Base-by-base conservation (phyloP, 2,329 filamentous ascomycete genomes). In the Diplodia corticola region DNA sequence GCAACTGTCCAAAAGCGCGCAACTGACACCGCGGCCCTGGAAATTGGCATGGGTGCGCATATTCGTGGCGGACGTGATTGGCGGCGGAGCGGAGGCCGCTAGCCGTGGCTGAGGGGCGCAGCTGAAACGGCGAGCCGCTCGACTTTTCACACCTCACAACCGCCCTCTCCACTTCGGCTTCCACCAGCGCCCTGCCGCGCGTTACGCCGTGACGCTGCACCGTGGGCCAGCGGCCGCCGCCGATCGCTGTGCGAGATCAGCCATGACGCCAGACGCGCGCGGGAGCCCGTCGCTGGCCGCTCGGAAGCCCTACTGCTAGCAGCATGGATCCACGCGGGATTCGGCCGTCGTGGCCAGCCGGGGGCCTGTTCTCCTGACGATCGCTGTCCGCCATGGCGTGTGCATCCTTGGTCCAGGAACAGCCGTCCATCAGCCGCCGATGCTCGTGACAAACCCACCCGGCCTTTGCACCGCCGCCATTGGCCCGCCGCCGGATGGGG, bases 281-380 rank as follows among this genome's bases (percentile, higher is more conserved):
- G 33, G 53, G 53, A 57, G 6, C 15, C 37, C 35, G n/a, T 28
- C 22, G 17, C 13, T 17, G 26, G 26, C 26, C 5, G 17, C 37
- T 48, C 57, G 57, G 40, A 49, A 49, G 57, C 44, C 40, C 30
- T 61, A 26, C 57, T 49, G 33, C 33, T 35, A 15, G 17, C 17
- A 17, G 57, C 17, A 4, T 9, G 49, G 57, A 61, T 61, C 26
- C 44, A 3, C 57, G 55, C 22, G 5, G 2, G 55, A n/a, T 10
- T 33, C n/a, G 17, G 7, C 7, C 4, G 15, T n/a, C 51, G 20
- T 61, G 57, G 57, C 22, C 57, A 61, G 5, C 26, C n/a, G n/a
- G 4, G 57, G 57, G 33, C 22, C 57, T 26, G 57, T 49, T 24
- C 57, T 49, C 26, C 57, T 61, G 57, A 49, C 40, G 57, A 61